Percentiles rank a stretch among this genome's conserved stretches.
phyloP scores from a whole-genome alignment of 768 basidiomycete species.

The Phanerochaete carnosa region DNA sequence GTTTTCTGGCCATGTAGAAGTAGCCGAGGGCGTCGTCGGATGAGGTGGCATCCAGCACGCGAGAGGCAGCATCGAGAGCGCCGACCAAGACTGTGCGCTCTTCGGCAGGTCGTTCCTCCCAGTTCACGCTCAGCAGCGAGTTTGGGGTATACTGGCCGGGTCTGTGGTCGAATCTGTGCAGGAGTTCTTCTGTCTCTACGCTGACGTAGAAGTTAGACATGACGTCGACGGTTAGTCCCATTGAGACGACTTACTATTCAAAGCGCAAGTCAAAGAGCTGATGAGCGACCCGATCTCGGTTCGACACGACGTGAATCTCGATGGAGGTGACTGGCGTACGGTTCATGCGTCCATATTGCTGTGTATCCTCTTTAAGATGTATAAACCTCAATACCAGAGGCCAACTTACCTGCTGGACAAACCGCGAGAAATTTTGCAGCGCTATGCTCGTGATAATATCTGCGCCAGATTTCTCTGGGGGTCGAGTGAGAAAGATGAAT shows the following conservation, averaged over 20 bases:
- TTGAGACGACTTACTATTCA: constrained; percentile 49
- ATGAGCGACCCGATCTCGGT: constrained; percentile 62
- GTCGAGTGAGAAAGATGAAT: constrained; percentile 54
- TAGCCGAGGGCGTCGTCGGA: constrained; percentile 11
- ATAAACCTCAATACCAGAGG: neutral
- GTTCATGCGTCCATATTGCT: constrained; percentile 63
- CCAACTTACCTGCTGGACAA: constrained; percentile 45
- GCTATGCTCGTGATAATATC: constrained; percentile 60
- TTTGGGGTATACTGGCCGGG: constrained; percentile 18
- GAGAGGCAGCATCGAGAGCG: neutral
- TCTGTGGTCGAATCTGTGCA: constrained; percentile 20
- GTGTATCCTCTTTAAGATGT: neutral
- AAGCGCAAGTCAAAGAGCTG: constrained; percentile 68
- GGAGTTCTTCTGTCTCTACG: constrained; percentile 26
- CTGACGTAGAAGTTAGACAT: constrained; percentile 31
- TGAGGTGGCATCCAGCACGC: neutral
- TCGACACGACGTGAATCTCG: constrained; percentile 69
- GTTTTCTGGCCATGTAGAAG: constrained; percentile 35
- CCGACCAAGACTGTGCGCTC: constrained; percentile 28
- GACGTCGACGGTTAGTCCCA: no score
- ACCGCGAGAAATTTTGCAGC: constrained; percentile 53
- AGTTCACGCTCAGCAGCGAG: constrained; percentile 15
- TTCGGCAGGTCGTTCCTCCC: constrained; percentile 29
- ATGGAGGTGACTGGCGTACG: constrained; percentile 48
- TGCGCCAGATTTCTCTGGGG: constrained; percentile 39